Evolutionary conservation across 441 rosid genomes (phyloP).

Genomic region (Flueggea neowawraea): DNA sequence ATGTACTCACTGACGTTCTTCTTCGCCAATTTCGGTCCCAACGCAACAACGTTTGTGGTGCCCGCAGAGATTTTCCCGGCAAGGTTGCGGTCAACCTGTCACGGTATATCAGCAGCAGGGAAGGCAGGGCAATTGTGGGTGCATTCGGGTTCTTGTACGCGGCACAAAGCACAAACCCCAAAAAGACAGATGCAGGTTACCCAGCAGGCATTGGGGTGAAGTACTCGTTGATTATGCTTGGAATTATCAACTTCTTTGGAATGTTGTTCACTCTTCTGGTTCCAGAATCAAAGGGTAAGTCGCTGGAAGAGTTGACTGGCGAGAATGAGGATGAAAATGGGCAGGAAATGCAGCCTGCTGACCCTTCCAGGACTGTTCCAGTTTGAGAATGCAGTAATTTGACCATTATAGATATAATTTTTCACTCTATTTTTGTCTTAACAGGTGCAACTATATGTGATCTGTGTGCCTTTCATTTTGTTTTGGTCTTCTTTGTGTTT

Average conservation of each 20-base stretch:
- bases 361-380: conserved; percentile 31
- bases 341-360: conserved; percentile 12
- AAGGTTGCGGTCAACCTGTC: conserved; percentile 77
- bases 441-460: too few species aligned
- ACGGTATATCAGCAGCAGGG: conserved; percentile 79
- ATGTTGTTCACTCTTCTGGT: conserved; percentile 60
- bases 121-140: conserved; percentile 75
- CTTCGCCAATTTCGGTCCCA: conserved; percentile 86
- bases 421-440: neutral
- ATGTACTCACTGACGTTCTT: conserved; percentile 79
- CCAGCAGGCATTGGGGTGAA: conserved; percentile 77
- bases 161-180: conserved; percentile 50
- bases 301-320: conserved; percentile 70
- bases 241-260: conserved; percentile 52
- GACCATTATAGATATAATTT: neutral
- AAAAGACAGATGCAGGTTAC: conserved; percentile 64
- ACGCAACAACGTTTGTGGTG: conserved; percentile 76
- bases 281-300: conserved; percentile 75
- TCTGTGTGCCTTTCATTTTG: too few species aligned
- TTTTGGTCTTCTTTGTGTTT: too few species aligned
- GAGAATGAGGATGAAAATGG: conserved; percentile 44
- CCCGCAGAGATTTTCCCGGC: conserved; percentile 94
- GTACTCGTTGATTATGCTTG: conserved; percentile 59
- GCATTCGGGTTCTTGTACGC: conserved; percentile 77
- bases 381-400: conserved; percentile 20